A percentile compares a stretch with the other conserved stretches of the same genome.
Conservation (phyloP, 1,139 yeast genomes). For the Sugiyamaella pinicola region DNA sequence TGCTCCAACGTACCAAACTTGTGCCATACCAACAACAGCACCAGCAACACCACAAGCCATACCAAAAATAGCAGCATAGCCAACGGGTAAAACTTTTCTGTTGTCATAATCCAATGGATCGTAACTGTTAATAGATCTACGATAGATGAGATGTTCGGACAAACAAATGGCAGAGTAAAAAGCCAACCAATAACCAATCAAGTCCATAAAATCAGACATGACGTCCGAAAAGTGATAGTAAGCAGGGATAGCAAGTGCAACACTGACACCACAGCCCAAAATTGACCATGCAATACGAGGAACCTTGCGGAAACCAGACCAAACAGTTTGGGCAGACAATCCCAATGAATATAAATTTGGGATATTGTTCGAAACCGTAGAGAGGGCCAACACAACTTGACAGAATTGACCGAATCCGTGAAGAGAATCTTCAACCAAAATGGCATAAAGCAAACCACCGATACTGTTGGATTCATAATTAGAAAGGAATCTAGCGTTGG, state of each 20-base stretch:
- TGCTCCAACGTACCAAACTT: slow-evolving; percentile 78
- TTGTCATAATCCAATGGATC: slow-evolving; percentile 64
- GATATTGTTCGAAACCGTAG: slow-evolving; percentile 85
- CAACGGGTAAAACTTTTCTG: slow-evolving; percentile 63
- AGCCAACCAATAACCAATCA: slow-evolving; percentile 88
- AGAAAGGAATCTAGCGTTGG: slow-evolving; percentile 50
- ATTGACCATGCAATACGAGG: slow-evolving; percentile 86
- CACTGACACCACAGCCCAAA: slow-evolving; percentile 69
- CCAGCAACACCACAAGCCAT: slow-evolving; percentile 86
- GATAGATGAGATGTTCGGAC: slow-evolving; percentile 79
- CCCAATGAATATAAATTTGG: slow-evolving; percentile 93
- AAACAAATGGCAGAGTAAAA: slow-evolving; percentile 73
- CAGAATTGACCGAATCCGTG: slow-evolving; percentile 91
- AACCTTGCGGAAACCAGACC: slow-evolving; percentile 67
- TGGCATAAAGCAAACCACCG: slow-evolving; percentile 82
- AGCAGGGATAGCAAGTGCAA: slow-evolving; percentile 88
- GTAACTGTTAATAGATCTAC: slow-evolving; percentile 57
- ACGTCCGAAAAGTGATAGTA: slow-evolving; percentile 70
- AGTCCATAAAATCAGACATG: slow-evolving; percentile 84
- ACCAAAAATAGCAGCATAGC: slow-evolving; percentile 74
- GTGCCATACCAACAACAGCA: slow-evolving; percentile 82
- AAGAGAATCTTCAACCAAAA: slow-evolving; percentile 74
- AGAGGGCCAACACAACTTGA: slow-evolving; percentile 77
- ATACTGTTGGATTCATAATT: slow-evolving; percentile 57
- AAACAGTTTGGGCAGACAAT: slow-evolving; percentile 78